Evolutionary conservation across 2,329 filamentous ascomycete genomes (phyloP), one percentile per base, ranked within the genome.

Genomic region (Neodidymelliopsis sp.): DNA sequence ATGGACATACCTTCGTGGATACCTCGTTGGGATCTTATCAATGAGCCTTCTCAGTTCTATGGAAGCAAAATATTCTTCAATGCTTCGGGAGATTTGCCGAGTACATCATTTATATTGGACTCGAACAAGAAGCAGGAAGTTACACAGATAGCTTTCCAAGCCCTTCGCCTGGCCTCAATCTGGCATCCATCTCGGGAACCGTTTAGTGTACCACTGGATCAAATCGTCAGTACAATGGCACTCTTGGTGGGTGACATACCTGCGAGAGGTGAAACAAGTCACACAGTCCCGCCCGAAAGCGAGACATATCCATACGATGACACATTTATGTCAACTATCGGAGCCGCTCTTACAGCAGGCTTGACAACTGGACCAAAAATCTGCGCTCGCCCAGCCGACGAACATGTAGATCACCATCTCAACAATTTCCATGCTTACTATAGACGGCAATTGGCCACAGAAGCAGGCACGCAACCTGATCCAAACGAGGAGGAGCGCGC

Each of bases 1-100:
- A 11, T 15, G 10, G 13, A 28, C 11, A 33, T 31, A n/a, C 37
- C 31, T 7, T 43, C 43, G 2, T 42, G 38, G 45, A 11, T 49
- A 6, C 45, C 45, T 3, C 37, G 38, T 9, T 48, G 44, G 44
- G 37, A 48, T 25, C 9, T 36, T 2, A 31, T 13, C 2, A n/a
- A 30, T 10, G 9, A 12, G 1, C 38, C 28, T n/a, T 25, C 22
- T 11, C 19, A n/a, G 6, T 42, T 34, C 15, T 23, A 6, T 2
- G 22, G 28, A 13, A 19, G 13, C 10, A 12, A 13, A 7, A 19
- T 33, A 4, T 33, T 24, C 6, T 42, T 18, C 11, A 6, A 22
- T 8, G 29, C 28, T 6, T 34, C 28, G 4, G 13, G 23, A 5
- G 15, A 13, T 13, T 20, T 34, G 5, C 16, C 36, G 4, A 13